These are phyloP conservation scores for Lolium multiflorum DNA, from an alignment of 176 grass and related monocot species.

Conservation along the genomic window DNA sequence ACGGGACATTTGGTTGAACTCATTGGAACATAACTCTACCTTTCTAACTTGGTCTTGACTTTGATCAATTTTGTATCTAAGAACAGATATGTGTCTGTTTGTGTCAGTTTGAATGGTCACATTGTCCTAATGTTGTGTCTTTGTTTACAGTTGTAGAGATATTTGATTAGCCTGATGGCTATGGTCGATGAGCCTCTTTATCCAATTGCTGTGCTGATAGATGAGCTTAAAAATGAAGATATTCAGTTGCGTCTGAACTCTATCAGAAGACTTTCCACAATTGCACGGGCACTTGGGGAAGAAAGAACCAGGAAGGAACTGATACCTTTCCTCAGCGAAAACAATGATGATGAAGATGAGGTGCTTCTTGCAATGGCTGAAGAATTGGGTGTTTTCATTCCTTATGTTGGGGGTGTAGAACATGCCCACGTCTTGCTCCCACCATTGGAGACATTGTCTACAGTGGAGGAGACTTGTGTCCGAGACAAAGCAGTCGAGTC, in stretches of 20 bases:
- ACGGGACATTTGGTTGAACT: neutral
- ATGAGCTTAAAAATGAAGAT: conserved; percentile 97
- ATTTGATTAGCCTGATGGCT: conserved; percentile 61
- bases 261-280: conserved; percentile 86
- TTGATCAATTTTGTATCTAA: neutral
- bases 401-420: conserved; percentile 93
- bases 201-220: conserved; percentile 89
- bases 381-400: conserved; percentile 93
- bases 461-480: conserved; percentile 91
- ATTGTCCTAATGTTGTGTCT: conserved; percentile 13
- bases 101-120: neutral
- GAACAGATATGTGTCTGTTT: neutral
- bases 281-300: conserved; percentile 91
- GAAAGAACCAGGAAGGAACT: conserved; percentile 95
- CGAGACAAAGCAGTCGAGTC: conserved; percentile 91
- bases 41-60: neutral
- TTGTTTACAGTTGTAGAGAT: conserved; percentile 32
- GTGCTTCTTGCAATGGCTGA: conserved; percentile 98
- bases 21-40: neutral
- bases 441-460: conserved; percentile 86
- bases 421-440: conserved; percentile 84
- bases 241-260: conserved; percentile 93
- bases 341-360: conserved; percentile 98
- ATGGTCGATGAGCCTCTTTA: conserved; percentile 86
- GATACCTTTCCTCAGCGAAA: conserved; percentile 95